Percentiles rank a stretch among this genome's conserved stretches.
Conservation (phyloP, 2,329 filamentous ascomycete species). For the Hymenoscyphus scutula region DNA sequence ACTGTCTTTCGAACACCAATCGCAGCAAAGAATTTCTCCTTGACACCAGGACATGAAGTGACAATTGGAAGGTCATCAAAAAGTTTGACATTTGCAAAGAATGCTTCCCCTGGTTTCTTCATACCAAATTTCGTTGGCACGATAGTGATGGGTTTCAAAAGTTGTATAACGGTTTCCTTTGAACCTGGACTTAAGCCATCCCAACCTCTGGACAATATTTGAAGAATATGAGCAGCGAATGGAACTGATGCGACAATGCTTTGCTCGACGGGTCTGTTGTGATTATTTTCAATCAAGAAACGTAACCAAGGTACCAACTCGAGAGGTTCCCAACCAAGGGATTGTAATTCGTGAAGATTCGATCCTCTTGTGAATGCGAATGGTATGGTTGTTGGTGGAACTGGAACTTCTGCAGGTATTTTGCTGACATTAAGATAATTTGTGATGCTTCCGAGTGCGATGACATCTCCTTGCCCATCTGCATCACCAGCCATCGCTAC, state of each 20-base stretch:
- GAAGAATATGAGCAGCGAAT: constrained; percentile 75
- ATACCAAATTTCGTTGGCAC: constrained; percentile 92
- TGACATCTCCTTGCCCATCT: constrained; percentile 63
- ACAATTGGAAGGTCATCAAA: constrained; percentile 92
- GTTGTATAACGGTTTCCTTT: constrained; percentile 61
- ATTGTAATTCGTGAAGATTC: constrained; percentile 65
- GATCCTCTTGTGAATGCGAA: constrained; percentile 76
- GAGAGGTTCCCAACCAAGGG: constrained; percentile 82
- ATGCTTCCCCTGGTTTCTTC: constrained; percentile 80
- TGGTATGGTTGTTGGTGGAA: constrained; percentile 79
- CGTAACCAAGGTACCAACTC: constrained; percentile 83
- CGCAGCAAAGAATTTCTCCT: constrained; percentile 82
- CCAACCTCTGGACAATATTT: constrained; percentile 85
- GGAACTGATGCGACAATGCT: constrained; percentile 69
- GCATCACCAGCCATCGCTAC: constrained; percentile 66
- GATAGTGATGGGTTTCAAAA: constrained; percentile 67
- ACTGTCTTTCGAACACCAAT: constrained; percentile 94
- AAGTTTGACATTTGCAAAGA: constrained; percentile 89
- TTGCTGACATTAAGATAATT: constrained; percentile 74
- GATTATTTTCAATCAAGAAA: constrained; percentile 69
- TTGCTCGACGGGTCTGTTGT: constrained; percentile 58
- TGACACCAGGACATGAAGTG: constrained; percentile 71
- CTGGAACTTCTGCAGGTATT: constrained; percentile 77
- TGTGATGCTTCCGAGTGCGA: constrained; percentile 72
- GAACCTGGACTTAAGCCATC: constrained; percentile 68